A percentile compares a stretch with the other conserved stretches of the same genome.
phyloP scores from a whole-genome alignment of 2,329 filamentous ascomycete species.

The Aspergillus versicolor region DNA sequence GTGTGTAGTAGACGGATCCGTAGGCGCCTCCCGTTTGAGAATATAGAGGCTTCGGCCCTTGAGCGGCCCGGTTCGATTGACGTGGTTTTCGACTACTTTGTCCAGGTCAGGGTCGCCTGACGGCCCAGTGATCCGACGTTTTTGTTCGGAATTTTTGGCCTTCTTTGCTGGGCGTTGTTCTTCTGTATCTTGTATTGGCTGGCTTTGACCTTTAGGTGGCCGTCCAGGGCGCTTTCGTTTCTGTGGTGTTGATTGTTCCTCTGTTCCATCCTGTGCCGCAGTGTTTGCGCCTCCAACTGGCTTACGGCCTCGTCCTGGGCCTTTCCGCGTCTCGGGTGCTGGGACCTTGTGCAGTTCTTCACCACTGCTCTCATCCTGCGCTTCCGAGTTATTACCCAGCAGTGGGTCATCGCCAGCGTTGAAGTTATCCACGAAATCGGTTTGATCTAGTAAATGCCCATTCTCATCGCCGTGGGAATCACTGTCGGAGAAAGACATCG shows the following conservation, averaged over 20 bases:
- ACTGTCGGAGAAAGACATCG: slow-evolving; percentile 36
- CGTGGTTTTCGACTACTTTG: slow-evolving; percentile 44
- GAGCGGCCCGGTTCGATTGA: slow-evolving; percentile 44
- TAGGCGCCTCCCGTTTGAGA: slow-evolving; percentile 51
- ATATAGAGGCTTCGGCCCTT: slow-evolving; percentile 52
- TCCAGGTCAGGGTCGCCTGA: slow-evolving; percentile 39
- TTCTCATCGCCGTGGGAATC: slow-evolving; percentile 34
- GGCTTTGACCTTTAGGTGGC: slow-evolving; percentile 29
- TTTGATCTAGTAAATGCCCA: slow-evolving; percentile 26
- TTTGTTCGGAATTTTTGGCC: slow-evolving; percentile 26
- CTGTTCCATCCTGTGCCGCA: slow-evolving; percentile 17
- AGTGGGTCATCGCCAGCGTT: slow-evolving; percentile 26
- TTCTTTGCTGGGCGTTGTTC: slow-evolving; percentile 34
- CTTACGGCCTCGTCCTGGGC: slow-evolving; percentile 17
- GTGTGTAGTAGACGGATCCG: slow-evolving; percentile 58
- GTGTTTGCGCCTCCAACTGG: slow-evolving; percentile 16
- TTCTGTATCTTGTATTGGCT: slow-evolving; percentile 19
- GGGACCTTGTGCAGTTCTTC: slow-evolving; percentile 19
- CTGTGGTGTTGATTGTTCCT: slow-evolving; percentile 18
- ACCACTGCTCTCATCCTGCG: slow-evolving; percentile 16
- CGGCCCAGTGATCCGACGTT: slow-evolving; percentile 24
- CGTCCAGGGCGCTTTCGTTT: slow-evolving; percentile 33
- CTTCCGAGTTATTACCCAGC: slow-evolving; percentile 18
- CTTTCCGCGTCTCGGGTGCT: slow-evolving; percentile 15
- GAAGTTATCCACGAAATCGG: slow-evolving; percentile 27